Conservation (phyloP, 176 grass and related monocot species). For the Triticum monococcum region DNA sequence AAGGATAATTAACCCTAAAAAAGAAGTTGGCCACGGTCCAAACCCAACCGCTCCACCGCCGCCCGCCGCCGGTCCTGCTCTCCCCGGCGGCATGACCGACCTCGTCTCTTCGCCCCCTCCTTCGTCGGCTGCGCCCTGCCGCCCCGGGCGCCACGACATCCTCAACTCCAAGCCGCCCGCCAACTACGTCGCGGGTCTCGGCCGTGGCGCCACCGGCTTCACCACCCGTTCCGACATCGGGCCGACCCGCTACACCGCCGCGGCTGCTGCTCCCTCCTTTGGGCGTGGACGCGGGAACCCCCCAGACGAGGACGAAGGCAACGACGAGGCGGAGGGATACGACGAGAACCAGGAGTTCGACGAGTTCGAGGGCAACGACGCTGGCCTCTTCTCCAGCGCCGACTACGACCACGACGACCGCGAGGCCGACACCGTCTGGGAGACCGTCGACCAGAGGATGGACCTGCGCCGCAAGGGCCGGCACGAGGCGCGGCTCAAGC, state of each 20-base stretch:
- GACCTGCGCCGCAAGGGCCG: constrained; percentile 74
- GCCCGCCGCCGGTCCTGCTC: constrained; percentile 4
- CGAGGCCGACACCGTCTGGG: constrained; percentile 82
- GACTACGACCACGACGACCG: constrained; percentile 89
- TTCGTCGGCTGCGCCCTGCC: constrained; percentile 21
- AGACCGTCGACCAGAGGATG: constrained; percentile 76
- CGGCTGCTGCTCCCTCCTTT: constrained; percentile 4
- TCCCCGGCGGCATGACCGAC: constrained; percentile 51
- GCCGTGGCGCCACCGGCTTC: constrained; percentile 79
- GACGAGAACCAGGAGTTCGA: constrained; percentile 93
- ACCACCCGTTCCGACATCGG: constrained; percentile 86
- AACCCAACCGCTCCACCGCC: neutral
- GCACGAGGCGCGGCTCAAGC: constrained; percentile 79
- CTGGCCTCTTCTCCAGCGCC: constrained; percentile 76
- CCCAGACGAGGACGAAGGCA: constrained; percentile 54
- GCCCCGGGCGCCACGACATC: constrained; percentile 66
- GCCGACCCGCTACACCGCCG: constrained; percentile 64
- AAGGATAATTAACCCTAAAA: no score
- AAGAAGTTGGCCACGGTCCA: no score
- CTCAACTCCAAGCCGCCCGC: constrained; percentile 85
- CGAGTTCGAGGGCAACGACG: constrained; percentile 95
- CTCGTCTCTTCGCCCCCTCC: constrained; percentile 5
- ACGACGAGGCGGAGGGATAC: constrained; percentile 73
- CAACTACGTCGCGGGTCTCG: constrained; percentile 81
- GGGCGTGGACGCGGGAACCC: constrained; percentile 71